Evolutionary conservation across 257 asterid species (phyloP), one percentile per base, ranked within the genome.

Genomic region (Forsythia viridissima): DNA sequence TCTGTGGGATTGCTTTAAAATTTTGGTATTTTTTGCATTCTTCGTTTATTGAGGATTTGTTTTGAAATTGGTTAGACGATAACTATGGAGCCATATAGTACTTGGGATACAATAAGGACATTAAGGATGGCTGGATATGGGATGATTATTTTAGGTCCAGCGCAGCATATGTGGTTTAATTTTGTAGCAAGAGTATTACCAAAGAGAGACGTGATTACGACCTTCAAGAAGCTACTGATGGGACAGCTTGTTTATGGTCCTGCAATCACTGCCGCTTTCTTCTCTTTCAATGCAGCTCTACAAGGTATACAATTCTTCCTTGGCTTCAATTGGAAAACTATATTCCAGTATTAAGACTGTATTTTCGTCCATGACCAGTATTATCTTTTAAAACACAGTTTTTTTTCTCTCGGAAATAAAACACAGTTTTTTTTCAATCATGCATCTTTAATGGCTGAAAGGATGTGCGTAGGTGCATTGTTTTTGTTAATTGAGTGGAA

Each of bases 111-210:
- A 3, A 36, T 83, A 65, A 87, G 99, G 87, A 89, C 96, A 30
- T 67, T 86, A 78, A 89, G 97, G 76, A 93, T 94, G 91, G 93
- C 95, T 44, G 90, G 84, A 3, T 93, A 83, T 86, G 99, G 98
- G 82, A 78, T 94, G 86, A 18, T 91, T 43, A 76, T 94, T 71
- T 86, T 93, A 80, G 99, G 99, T 30, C 89, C 97, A 0, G 66
- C 91, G 9, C 97, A 92, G 82, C 99, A 94, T 86, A 2, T 80
- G 18, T 94, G 98, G 99, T 93, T 91, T 78, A 93, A 90, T 80
- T 93, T 87, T 77, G 76, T 89, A 8, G 98, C 81, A 12, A 85
- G 87, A 59, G 8, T 83, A 41, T 74, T 91, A 57, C 97, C 99
- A 41, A 91, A 87, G 76, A 85, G 96, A 75, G 98, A 93, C 80